Percentiles rank a stretch among this genome's conserved stretches.
Evolutionary conservation across 2,329 filamentous ascomycete genomes (phyloP).

Genomic region (Calonectria hawksworthii): DNA sequence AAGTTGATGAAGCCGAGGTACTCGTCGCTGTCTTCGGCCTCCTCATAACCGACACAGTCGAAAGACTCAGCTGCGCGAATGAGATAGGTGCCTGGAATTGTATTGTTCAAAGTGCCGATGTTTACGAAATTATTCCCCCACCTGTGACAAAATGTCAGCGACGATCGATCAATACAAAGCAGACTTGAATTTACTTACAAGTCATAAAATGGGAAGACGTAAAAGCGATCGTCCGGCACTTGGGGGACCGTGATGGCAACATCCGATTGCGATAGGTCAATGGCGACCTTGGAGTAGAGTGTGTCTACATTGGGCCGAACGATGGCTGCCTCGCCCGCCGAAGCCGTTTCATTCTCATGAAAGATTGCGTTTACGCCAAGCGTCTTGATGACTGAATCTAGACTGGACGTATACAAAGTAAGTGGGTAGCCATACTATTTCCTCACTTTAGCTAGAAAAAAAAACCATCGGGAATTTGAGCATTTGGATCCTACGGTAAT

Average conservation of each 20-base stretch:
- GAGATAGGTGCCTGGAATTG: not conserved
- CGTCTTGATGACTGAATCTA: not conserved
- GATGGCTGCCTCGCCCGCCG: not conserved
- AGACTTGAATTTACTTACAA: not conserved
- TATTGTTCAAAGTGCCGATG: not conserved
- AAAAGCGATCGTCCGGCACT: not conserved
- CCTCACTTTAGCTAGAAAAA: not conserved
- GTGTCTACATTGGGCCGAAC: not conserved
- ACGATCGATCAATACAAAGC: no score
- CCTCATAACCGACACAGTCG: not conserved
- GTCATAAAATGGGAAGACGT: not conserved
- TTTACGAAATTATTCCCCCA: not conserved
- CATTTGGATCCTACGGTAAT: not conserved
- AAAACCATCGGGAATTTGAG: not conserved
- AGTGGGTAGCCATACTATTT: not conserved
- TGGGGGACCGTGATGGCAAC: not conserved
- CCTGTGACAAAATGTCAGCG: not conserved
- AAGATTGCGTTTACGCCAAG: not conserved
- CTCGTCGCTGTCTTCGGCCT: not conserved
- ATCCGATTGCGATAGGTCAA: not conserved
- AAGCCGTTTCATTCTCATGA: not conserved
- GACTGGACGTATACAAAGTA: not conserved
- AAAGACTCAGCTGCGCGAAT: not conserved
- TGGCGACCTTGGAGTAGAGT: not conserved
- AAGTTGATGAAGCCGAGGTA: not conserved